Evolutionary conservation across 1,284 basidiomycete genomes (phyloP).

Genomic region (Chondrostereum purpureum): DNA sequence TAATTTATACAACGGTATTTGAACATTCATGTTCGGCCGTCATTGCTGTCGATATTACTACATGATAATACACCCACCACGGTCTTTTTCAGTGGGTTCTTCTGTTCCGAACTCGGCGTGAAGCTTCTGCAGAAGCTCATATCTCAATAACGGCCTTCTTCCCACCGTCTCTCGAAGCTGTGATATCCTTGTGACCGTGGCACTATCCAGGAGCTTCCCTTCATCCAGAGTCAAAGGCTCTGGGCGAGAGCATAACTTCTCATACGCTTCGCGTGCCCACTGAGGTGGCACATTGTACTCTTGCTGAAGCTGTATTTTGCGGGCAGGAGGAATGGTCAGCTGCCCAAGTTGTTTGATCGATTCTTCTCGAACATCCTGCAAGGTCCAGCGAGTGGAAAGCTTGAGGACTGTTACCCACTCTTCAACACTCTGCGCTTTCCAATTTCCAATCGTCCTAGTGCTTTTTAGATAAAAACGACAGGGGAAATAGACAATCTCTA

Average conservation of each 20-base stretch:
- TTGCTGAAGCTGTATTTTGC: constrained; percentile 14
- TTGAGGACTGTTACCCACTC: constrained; percentile 16
- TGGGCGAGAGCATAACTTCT: neutral
- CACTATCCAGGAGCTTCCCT: neutral
- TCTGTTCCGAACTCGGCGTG: too few relatives aligned
- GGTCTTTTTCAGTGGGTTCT: too few relatives aligned
- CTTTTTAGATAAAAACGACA: neutral
- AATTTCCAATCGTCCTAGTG: neutral
- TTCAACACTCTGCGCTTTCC: constrained; percentile 5
- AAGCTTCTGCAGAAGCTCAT: too few relatives aligned
- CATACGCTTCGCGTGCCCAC: constrained; percentile 5
- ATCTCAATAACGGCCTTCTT: too few relatives aligned
- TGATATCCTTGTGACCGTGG: neutral
- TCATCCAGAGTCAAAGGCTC: neutral
- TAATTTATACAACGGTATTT: too few relatives aligned
- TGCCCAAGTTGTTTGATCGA: constrained; percentile 7
- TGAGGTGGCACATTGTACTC: constrained; percentile 9
- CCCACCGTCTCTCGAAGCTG: too few relatives aligned
- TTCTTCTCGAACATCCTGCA: constrained; percentile 13
- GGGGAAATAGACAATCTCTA: neutral
- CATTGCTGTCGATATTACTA: too few relatives aligned
- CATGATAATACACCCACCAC: too few relatives aligned
- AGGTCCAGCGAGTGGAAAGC: constrained; percentile 15
- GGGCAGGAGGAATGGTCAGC: constrained; percentile 9
- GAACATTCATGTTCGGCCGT: too few relatives aligned